Conservation (phyloP, 208 protist genomes). For the Polymyxa betae region DNA sequence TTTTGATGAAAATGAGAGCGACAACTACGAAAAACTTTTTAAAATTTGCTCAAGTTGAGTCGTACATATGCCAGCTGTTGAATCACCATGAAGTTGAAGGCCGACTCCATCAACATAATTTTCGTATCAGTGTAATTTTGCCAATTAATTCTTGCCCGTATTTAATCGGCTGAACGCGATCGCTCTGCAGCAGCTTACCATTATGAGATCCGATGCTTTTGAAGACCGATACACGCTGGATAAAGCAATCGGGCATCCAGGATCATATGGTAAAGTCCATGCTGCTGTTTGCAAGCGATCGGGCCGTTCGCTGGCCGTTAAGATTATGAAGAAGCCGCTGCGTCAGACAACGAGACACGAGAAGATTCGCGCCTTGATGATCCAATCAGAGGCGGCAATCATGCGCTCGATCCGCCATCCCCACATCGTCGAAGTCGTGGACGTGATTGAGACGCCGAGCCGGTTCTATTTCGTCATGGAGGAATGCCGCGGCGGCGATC, state of each 20-base stretch:
- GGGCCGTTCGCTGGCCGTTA: not conserved
- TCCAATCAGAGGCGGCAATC: not conserved
- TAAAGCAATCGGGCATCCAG: conserved; percentile 13
- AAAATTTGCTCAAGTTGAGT: not conserved
- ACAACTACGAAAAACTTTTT: not conserved
- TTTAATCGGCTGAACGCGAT: not conserved
- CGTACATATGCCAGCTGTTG: not conserved
- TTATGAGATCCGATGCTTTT: not conserved
- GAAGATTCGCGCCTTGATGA: not conserved
- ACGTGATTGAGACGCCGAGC: not conserved
- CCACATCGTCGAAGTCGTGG: not conserved
- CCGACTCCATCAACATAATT: not conserved
- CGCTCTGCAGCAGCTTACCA: not conserved
- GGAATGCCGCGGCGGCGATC: conserved; percentile 27
- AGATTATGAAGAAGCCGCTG: conserved; percentile 39
- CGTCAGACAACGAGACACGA: not conserved
- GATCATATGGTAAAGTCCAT: conserved; percentile 31
- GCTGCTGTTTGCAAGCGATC: not conserved
- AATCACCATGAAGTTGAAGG: not conserved
- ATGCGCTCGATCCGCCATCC: not conserved
- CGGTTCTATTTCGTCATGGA: not conserved
- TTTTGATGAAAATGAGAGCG: not conserved
- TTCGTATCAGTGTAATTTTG: not conserved
- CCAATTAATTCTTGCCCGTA: not conserved
- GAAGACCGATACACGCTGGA: not conserved